phyloP scores from a whole-genome alignment of 83 land plant species.

The Picea abies region DNA sequence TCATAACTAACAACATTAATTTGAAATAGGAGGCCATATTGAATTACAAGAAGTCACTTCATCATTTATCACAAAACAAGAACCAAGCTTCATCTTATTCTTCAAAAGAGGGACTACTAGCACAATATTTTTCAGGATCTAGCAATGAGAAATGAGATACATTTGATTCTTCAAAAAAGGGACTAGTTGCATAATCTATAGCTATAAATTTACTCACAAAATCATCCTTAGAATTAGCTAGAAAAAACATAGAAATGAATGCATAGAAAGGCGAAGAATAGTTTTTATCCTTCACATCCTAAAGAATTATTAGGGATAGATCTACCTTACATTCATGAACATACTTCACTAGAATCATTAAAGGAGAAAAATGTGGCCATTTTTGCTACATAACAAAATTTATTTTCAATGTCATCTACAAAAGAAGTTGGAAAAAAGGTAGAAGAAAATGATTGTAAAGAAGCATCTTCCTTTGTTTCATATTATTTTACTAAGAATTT shows the following conservation, averaged over 20 bases:
- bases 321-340: background rate
- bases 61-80: background rate
- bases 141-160: no score
- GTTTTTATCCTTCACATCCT: no score
- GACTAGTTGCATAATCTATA: no score
- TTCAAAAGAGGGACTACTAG: background rate
- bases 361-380: background rate
- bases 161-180: no score
- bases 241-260: background rate
- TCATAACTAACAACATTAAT: background rate
- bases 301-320: background rate
- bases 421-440: background rate
- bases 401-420: background rate
- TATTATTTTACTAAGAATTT: background rate
- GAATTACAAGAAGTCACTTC: background rate
- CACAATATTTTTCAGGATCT: background rate
- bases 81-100: background rate
- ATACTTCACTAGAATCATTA: background rate
- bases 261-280: background rate
- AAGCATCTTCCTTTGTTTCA: background rate
- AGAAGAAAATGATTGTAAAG: background rate
- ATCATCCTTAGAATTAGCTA: background rate
- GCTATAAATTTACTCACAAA: background rate
- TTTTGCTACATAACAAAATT: no score
- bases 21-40: background rate